phyloP scores from a whole-genome alignment of 169 alveolate genomes.

The Plasmodium falciparum region DNA sequence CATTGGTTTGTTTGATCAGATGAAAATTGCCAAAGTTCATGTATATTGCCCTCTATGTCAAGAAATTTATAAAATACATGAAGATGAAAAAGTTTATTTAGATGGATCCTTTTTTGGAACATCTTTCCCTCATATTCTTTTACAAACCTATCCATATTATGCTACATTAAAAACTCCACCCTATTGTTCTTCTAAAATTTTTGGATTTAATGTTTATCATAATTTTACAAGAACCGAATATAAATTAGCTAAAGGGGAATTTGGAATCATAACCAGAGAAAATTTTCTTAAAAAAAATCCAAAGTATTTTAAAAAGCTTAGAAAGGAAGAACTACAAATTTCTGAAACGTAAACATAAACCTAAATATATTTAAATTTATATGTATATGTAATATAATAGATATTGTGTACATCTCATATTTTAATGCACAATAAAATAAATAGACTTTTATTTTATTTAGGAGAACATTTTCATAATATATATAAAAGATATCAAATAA shows the following conservation, averaged over 20 bases:
- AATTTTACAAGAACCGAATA: constrained; percentile 75
- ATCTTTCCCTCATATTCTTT: constrained; percentile 94
- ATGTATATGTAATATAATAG: too few species aligned
- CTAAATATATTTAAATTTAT: too few species aligned
- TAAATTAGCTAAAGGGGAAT: constrained; percentile 70
- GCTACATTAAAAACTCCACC: constrained; percentile 87
- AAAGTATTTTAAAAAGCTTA: constrained; percentile 58
- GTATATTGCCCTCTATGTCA: constrained; percentile 97
- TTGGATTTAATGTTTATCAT: constrained; percentile 87
- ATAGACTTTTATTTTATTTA: too few species aligned
- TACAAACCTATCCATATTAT: constrained; percentile 92
- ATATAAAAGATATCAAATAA: too few species aligned
- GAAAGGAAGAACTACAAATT: constrained; percentile 65
- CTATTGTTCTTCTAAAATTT: constrained; percentile 87
- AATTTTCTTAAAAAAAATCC: constrained; percentile 72
- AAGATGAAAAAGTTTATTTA: constrained; percentile 90
- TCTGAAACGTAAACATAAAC: constrained; percentile 19
- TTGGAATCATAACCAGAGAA: constrained; percentile 57
- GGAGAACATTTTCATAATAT: too few species aligned
- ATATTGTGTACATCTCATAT: too few species aligned
- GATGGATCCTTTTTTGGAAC: constrained; percentile 98
- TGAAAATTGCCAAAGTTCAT: constrained; percentile 94
- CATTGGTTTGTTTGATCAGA: constrained; percentile 94
- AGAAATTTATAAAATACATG: constrained; percentile 91
- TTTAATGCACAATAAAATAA: too few species aligned